Evolutionary conservation across 495 filamentous ascomycete genomes (phyloP).

Genomic region (Penicillium roqueforti): DNA sequence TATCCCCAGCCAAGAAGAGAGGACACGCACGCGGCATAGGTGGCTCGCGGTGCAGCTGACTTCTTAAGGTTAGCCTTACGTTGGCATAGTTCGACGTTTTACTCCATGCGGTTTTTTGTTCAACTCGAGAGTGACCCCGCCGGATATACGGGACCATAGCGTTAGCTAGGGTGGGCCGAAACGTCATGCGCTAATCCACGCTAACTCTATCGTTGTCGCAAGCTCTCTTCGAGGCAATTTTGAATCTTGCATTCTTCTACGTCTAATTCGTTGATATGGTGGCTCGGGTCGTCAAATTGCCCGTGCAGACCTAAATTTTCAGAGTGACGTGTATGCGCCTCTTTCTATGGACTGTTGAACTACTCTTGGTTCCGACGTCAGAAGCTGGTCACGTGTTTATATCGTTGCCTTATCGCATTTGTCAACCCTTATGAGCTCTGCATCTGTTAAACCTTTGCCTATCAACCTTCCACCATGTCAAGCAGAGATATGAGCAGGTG

Average conservation of each 20-base stretch:
- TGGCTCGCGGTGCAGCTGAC: neutral
- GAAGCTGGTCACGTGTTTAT: too few relatives aligned
- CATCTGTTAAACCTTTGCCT: too few relatives aligned
- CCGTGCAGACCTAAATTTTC: neutral
- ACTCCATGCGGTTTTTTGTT: neutral
- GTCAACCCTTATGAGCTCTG: too few relatives aligned
- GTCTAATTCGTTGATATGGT: neutral
- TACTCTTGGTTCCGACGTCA: too few relatives aligned
- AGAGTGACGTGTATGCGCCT: neutral
- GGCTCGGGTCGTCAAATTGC: neutral
- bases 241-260: neutral
- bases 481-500: too few relatives aligned
- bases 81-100: slow-evolving; percentile 2
- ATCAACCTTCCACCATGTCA: too few relatives aligned
- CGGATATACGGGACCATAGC: neutral
- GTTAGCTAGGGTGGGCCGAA: neutral
- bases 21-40: slow-evolving; percentile 1
- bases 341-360: neutral
- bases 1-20: neutral
- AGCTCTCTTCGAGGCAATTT: too few relatives aligned
- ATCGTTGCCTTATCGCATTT: too few relatives aligned
- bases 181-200: slow-evolving; percentile 7
- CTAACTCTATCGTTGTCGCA: neutral
- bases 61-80: slow-evolving; percentile 1
- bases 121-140: neutral